A percentile compares a stretch with the other conserved stretches of the same genome.
phyloP scores from a whole-genome alignment of 2,329 filamentous ascomycete genomes.

The Trichoderma pleuroti region DNA sequence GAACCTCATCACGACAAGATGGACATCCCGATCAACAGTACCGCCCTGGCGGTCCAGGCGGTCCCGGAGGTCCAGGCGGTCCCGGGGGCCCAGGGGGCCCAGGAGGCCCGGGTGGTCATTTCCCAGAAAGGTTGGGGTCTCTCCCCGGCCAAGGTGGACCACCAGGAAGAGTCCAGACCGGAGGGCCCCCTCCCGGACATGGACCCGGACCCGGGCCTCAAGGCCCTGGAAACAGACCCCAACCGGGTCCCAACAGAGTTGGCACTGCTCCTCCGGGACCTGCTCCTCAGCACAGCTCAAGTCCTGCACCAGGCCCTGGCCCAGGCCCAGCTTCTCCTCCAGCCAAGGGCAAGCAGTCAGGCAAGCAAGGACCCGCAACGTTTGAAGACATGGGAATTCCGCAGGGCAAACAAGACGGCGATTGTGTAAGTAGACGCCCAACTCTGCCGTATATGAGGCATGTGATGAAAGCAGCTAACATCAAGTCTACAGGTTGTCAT shows the following conservation, averaged over 20 bases:
- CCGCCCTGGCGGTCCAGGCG: conserved; percentile 27
- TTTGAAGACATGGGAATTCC: conserved; percentile 99
- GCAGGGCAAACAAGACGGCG: conserved; percentile 73
- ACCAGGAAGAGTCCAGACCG: conserved; percentile 23
- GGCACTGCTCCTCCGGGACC: conserved; percentile 39
- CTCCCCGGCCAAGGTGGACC: conserved; percentile 27
- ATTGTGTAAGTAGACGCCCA: conserved; percentile 69
- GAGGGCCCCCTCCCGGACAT: conserved; percentile 18
- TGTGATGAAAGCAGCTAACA: conserved; percentile 39
- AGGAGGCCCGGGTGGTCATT: conserved; percentile 20
- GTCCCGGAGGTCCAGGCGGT: conserved; percentile 27
- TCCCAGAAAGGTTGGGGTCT: conserved; percentile 35
- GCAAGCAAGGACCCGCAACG: conserved; percentile 76
- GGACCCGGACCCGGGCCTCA: conserved; percentile 7
- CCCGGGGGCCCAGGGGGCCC: neutral
- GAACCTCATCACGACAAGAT: conserved; percentile 29
- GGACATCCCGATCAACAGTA: conserved; percentile 29
- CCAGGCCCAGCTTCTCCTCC: conserved; percentile 27
- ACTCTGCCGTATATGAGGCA: conserved; percentile 28
- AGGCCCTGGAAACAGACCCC: conserved; percentile 23
- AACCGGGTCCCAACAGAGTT: conserved; percentile 31
- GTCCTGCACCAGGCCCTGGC: conserved; percentile 27
- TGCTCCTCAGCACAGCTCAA: conserved; percentile 23
- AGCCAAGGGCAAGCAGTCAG: conserved; percentile 32
- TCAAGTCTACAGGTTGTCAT: neutral